These are phyloP conservation scores for Xylariomycetidae sp. DNA, from an alignment of 2,329 filamentous ascomycete genomes.

Conservation along the genomic window DNA sequence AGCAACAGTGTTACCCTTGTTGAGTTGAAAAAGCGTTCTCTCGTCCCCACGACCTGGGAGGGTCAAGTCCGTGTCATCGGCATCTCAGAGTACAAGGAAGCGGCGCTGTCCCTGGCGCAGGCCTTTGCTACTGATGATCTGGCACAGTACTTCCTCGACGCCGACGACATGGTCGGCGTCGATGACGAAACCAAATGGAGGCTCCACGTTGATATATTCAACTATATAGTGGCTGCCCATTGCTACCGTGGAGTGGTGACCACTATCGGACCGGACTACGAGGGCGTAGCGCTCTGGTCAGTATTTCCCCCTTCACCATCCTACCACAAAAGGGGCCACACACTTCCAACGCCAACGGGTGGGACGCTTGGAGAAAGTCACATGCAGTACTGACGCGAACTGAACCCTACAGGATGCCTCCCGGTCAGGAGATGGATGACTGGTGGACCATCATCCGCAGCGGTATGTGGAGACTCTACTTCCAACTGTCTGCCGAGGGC, in stretches of 20 bases:
- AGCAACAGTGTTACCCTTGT: conserved; percentile 22
- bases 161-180: conserved; percentile 60
- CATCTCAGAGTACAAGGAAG: conserved; percentile 65
- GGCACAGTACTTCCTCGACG: conserved; percentile 69
- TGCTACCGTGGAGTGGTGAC: conserved; percentile 70
- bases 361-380: too few species aligned
- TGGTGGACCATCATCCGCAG: conserved; percentile 67
- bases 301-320: conserved; percentile 30
- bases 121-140: conserved; percentile 74
- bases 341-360: too few species aligned
- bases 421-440: conserved; percentile 68
- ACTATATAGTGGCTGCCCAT: conserved; percentile 72
- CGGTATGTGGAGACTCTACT: conserved; percentile 74
- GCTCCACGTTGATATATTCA: conserved; percentile 72
- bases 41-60: conserved; percentile 49
- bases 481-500: conserved; percentile 68
- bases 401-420: conserved; percentile 71
- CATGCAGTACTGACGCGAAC: too few species aligned
- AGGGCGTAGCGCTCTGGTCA: conserved; percentile 75
- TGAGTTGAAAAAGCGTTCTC: conserved; percentile 36
- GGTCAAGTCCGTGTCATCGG: conserved; percentile 57
- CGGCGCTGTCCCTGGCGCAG: conserved; percentile 67
- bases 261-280: conserved; percentile 69
- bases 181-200: conserved; percentile 67
- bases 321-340: too few species aligned